Evolutionary conservation across 2,329 filamentous ascomycete species (phyloP).

Genomic region (Nigrospora osmanthi): DNA sequence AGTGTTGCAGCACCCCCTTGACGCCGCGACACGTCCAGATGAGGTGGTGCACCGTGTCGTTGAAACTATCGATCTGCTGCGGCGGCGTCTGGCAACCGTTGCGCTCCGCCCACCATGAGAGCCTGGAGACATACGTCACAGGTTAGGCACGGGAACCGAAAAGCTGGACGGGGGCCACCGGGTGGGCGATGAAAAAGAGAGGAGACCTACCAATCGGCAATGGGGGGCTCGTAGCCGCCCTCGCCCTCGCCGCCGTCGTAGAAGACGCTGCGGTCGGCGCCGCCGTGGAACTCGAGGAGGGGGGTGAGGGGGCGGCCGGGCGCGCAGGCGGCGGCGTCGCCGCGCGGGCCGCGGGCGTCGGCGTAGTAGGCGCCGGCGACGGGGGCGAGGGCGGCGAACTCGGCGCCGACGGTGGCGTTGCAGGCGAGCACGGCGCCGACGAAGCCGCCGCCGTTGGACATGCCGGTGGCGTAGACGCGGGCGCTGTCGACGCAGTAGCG

Average conservation of each 20-base stretch:
- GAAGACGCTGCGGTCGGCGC: slow-evolving; percentile 30
- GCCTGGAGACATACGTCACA: neutral
- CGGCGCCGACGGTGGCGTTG: slow-evolving; percentile 24
- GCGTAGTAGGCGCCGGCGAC: slow-evolving; percentile 38
- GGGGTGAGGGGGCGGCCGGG: slow-evolving; percentile 28
- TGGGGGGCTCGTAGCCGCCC: slow-evolving; percentile 30
- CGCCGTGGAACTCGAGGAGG: slow-evolving; percentile 38
- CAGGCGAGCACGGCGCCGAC: slow-evolving; percentile 35
- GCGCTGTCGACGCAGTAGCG: slow-evolving; percentile 34
- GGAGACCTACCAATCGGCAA: slow-evolving; percentile 24
- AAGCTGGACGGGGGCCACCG: too few relatives aligned
- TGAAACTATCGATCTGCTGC: slow-evolving; percentile 21
- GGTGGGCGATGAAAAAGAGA: too few relatives aligned
- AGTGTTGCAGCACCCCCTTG: slow-evolving; percentile 31
- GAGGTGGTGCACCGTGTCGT: slow-evolving; percentile 32
- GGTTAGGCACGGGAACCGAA: neutral
- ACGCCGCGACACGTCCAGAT: slow-evolving; percentile 30
- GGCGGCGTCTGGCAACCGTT: slow-evolving; percentile 26
- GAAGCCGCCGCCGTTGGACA: slow-evolving; percentile 41
- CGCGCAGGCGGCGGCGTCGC: slow-evolving; percentile 22
- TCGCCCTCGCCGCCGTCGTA: slow-evolving; percentile 34
- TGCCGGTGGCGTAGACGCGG: slow-evolving; percentile 35
- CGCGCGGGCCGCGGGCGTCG: slow-evolving; percentile 22
- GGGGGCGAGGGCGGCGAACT: slow-evolving; percentile 37
- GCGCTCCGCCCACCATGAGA: slow-evolving; percentile 31